Percentiles rank a stretch among this genome's conserved stretches.
Evolutionary conservation across 73 alveolate species (phyloP).

Genomic region (Stentor roeselii): DNA sequence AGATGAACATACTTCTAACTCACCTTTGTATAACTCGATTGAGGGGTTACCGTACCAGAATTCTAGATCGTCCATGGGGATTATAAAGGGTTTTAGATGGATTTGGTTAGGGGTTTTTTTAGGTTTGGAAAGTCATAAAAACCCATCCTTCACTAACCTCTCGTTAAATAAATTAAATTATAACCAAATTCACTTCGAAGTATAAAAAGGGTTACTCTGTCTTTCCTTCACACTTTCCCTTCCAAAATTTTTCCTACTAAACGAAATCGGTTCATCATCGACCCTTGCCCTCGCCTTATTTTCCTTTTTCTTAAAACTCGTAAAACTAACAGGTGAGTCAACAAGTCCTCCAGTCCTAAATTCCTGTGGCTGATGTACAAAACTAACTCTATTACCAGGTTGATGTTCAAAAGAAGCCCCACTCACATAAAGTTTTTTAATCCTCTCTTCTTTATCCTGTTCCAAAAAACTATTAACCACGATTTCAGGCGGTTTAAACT

Average conservation of each 20-base stretch:
- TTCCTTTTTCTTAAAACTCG: neutral
- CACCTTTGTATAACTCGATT: conserved; percentile 42
- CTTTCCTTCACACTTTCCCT: neutral
- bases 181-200: too few relatives aligned
- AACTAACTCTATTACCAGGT: neutral
- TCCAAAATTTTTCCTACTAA: too few relatives aligned
- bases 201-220: too few relatives aligned
- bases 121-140: too few relatives aligned
- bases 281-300: neutral
- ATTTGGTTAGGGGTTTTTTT: too few relatives aligned
- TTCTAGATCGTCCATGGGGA: conserved; percentile 3
- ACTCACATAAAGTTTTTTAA: too few relatives aligned
- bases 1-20: neutral
- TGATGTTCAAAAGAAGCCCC: neutral
- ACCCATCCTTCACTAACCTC: too few relatives aligned
- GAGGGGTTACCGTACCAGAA: conserved; percentile 56
- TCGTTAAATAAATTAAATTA: too few relatives aligned
- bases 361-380: neutral
- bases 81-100: too few relatives aligned
- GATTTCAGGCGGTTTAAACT: neutral
- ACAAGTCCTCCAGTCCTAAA: neutral
- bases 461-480: neutral
- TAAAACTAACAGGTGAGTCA: neutral
- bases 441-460: neutral
- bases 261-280: neutral